phyloP scores from a whole-genome alignment of 2,329 filamentous ascomycete species.

The Paramyrothecium roridum region DNA sequence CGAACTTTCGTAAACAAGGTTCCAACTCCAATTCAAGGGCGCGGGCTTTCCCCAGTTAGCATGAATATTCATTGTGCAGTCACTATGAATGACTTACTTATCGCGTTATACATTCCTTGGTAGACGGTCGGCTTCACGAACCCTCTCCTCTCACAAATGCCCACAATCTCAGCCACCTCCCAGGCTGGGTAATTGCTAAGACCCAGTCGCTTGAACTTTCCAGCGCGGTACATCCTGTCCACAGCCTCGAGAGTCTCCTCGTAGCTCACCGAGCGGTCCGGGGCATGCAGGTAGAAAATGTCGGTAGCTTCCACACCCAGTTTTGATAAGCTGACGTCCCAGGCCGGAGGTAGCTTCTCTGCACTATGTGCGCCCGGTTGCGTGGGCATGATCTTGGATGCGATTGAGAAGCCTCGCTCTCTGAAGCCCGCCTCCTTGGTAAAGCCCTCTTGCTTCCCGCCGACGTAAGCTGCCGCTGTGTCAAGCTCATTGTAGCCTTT shows the following conservation, averaged over 20 bases:
- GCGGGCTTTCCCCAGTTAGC: conserved; percentile 42
- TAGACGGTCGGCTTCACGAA: conserved; percentile 72
- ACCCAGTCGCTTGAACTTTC: conserved; percentile 70
- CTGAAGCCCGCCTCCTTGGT: conserved; percentile 65
- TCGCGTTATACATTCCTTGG: conserved; percentile 64
- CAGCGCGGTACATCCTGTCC: conserved; percentile 65
- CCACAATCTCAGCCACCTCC: conserved; percentile 72
- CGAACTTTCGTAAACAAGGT: conserved; percentile 62
- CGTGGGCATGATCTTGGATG: conserved; percentile 52
- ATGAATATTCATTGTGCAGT: conserved; percentile 2
- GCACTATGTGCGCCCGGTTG: conserved; percentile 1
- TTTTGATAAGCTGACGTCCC: conserved; percentile 1
- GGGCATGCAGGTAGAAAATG: conserved; percentile 41
- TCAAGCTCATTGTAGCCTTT: conserved; percentile 71
- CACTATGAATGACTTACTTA: conserved; percentile 6
- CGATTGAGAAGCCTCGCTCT: conserved; percentile 63
- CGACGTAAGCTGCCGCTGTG: conserved; percentile 66
- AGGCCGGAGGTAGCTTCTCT: conserved; percentile 2
- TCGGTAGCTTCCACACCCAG: conserved; percentile 13
- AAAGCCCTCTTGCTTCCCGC: conserved; percentile 67
- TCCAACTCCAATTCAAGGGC: conserved; percentile 65
- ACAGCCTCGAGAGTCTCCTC: conserved; percentile 65
- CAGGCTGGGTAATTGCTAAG: conserved; percentile 72
- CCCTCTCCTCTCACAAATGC: conserved; percentile 62
- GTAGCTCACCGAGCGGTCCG: conserved; percentile 58